Percentiles rank a stretch among this genome's conserved stretches.
Evolutionary conservation across 768 basidiomycete species (phyloP).

Genomic region (Leccinum sublutescens): DNA sequence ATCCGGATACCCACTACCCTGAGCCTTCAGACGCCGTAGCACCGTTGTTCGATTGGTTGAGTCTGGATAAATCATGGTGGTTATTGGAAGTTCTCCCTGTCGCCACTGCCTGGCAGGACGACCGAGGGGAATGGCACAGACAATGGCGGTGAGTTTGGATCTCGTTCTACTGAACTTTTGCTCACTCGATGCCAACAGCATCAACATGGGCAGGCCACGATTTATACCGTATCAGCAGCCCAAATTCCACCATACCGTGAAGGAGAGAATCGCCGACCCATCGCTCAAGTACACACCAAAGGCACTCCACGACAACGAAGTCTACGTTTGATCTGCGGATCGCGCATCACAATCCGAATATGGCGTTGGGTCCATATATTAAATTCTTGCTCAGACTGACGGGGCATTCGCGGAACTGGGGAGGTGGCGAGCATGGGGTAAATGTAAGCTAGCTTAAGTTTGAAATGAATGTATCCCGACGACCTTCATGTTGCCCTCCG

Average conservation of each 20-base stretch:
- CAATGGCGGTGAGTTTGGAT: constrained; percentile 47
- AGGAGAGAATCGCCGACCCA: constrained; percentile 50
- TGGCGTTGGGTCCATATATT: too few species aligned
- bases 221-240: constrained; percentile 45
- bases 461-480: too few species aligned
- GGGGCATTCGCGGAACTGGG: too few species aligned
- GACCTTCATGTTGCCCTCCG: too few species aligned
- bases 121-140: constrained; percentile 50
- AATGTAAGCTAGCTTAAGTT: too few species aligned
- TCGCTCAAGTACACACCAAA: constrained; percentile 55
- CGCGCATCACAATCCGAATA: too few species aligned
- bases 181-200: constrained; percentile 15
- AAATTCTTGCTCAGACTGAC: too few species aligned
- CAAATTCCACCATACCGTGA: constrained; percentile 63
- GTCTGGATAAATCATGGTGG: constrained; percentile 56
- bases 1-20: constrained; percentile 3
- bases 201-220: constrained; percentile 58
- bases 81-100: constrained; percentile 66
- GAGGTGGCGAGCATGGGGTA: too few species aligned
- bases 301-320: constrained; percentile 48
- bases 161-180: neutral
- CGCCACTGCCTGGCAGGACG: constrained; percentile 55
- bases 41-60: constrained; percentile 54
- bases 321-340: constrained; percentile 36
- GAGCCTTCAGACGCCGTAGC: constrained; percentile 38